These are phyloP conservation scores for Liriodendron chinense DNA, from an alignment of 164 flowering plant species.

Conservation along the genomic window DNA sequence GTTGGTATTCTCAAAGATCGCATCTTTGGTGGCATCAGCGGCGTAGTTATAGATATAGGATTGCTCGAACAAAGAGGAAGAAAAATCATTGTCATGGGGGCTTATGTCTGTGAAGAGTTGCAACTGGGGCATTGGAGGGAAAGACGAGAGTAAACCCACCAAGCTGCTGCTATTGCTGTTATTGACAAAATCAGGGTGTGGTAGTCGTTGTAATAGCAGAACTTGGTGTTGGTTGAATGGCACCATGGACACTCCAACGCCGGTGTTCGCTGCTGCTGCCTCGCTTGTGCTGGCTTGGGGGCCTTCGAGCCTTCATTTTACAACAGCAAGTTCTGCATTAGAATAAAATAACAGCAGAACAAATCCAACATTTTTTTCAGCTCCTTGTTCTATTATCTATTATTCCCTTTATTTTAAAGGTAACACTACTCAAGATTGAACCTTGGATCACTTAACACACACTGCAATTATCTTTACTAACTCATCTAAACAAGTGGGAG, in stretches of 20 bases:
- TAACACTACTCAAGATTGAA: no score
- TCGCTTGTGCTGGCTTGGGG: constrained; percentile 20
- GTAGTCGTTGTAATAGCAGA: constrained; percentile 76
- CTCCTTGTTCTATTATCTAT: not conserved
- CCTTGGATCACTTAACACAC: no score
- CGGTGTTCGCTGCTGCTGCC: constrained; percentile 18
- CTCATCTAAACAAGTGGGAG: no score
- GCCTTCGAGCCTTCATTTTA: constrained; percentile 25
- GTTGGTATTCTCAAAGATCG: no score
- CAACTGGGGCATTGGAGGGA: constrained; percentile 18
- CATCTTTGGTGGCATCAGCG: not conserved
- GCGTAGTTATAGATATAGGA: constrained; percentile 10
- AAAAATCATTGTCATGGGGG: constrained; percentile 20
- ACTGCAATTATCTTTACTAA: no score
- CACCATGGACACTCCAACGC: constrained; percentile 59
- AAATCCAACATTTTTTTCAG: not conserved
- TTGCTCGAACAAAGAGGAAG: constrained; percentile 7
- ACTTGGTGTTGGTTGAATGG: constrained; percentile 60
- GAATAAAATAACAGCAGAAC: not conserved
- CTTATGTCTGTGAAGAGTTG: constrained; percentile 9
- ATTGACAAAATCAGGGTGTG: constrained; percentile 4
- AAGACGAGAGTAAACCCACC: constrained; percentile 7
- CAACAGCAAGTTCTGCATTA: constrained; percentile 21
- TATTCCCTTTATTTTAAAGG: no score
- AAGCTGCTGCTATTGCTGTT: constrained; percentile 4